Conservation (phyloP, 306 rosid genomes). For the Chamaecrista fasciculata region DNA sequence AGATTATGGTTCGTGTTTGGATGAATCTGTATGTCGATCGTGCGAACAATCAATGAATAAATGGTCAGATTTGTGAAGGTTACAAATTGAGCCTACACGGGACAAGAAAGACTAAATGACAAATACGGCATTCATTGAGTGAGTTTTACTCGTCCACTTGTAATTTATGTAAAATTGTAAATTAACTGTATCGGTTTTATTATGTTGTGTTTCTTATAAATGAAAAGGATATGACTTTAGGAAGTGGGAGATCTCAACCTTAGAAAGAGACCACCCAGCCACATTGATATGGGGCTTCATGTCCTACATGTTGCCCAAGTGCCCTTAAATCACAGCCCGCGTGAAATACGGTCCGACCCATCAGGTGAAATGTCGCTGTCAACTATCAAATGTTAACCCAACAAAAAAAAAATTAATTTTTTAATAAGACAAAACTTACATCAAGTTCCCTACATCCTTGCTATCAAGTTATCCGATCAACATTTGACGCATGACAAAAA, state of each 20-base stretch:
- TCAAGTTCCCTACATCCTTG: no score
- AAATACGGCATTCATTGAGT: constrained; percentile 6
- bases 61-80: neutral
- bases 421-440: no score
- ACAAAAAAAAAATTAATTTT: neutral
- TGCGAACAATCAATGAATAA: neutral
- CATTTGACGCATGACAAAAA: no score
- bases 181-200: no score
- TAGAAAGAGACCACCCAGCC: neutral
- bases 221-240: neutral
- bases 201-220: neutral
- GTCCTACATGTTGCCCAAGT: neutral
- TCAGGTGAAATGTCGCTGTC: constrained; percentile 38
- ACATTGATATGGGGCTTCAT: constrained; percentile 14
- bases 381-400: constrained; percentile 15
- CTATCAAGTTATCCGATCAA: no score
- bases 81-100: neutral
- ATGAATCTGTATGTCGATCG: neutral
- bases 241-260: neutral
- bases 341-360: neutral
- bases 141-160: neutral
- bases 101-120: neutral
- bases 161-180: neutral
- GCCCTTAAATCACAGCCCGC: neutral
- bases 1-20: neutral